Conservation (phyloP, 257 asterid species). For the Agastache rugosa region DNA sequence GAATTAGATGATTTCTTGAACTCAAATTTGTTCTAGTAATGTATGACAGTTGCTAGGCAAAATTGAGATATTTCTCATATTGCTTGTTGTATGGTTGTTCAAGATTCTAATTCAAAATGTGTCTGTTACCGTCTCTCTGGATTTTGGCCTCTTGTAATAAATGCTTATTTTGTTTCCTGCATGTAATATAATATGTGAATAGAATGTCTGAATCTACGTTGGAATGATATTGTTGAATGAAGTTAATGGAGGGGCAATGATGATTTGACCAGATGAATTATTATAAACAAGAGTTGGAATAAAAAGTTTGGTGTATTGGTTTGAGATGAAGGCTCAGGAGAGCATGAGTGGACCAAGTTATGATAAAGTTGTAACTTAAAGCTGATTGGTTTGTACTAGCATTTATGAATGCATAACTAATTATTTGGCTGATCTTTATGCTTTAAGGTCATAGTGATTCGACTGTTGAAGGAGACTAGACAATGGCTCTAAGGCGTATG, state of each 20-base stretch:
- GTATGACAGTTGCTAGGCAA: no score
- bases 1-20: no score
- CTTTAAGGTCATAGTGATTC: neutral
- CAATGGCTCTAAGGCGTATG: constrained; percentile 79
- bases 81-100: no score
- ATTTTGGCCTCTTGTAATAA: neutral
- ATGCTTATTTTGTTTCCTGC: neutral
- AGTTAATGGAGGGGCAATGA: neutral
- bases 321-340: neutral
- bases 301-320: neutral
- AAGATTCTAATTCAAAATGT: no score
- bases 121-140: no score
- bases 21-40: no score
- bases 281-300: neutral
- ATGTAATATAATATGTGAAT: no score
- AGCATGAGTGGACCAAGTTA: neutral
- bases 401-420: no score
- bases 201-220: no score
- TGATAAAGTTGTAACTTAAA: neutral
- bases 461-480: constrained; percentile 28
- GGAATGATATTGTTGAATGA: neutral
- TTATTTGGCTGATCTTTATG: no score
- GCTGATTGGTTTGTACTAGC: neutral
- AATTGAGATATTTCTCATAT: no score
- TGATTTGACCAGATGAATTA: neutral